phyloP scores from a whole-genome alignment of 495 filamentous ascomycete genomes.

The Penicillium silybi region DNA sequence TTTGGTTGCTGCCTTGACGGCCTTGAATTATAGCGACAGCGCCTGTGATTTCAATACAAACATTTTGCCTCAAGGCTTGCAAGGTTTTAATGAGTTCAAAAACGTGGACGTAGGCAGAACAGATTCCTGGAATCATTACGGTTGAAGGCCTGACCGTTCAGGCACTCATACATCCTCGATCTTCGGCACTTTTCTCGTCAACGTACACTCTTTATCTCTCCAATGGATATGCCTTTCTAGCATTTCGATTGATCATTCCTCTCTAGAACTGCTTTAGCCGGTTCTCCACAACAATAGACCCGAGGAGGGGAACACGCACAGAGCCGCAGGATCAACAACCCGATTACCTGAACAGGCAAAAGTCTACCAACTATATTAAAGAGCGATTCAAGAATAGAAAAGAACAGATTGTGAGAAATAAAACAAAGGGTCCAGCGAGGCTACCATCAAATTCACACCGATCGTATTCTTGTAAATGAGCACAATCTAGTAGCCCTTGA shows the following conservation, averaged over 20 bases:
- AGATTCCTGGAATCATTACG: no score
- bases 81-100: no score
- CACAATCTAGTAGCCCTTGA: not conserved
- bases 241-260: not conserved
- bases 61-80: not conserved
- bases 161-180: not conserved
- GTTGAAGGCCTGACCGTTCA: not conserved
- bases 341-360: not conserved
- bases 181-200: no score
- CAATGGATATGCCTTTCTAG: no score
- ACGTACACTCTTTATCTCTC: no score
- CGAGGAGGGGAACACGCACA: not conserved
- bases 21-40: slow-evolving; percentile 10
- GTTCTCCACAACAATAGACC: not conserved
- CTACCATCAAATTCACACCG: no score
- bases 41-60: slow-evolving; percentile 1
- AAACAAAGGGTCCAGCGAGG: no score
- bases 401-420: no score
- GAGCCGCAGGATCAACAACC: not conserved
- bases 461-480: no score
- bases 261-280: not conserved
- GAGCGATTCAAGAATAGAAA: no score
- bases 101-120: not conserved
- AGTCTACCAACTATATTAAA: not conserved
- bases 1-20: not conserved